Percentiles rank a stretch among this genome's conserved stretches.
phyloP scores from a whole-genome alignment of 2,329 filamentous ascomycete species.

The Emericellopsis atlantica region DNA sequence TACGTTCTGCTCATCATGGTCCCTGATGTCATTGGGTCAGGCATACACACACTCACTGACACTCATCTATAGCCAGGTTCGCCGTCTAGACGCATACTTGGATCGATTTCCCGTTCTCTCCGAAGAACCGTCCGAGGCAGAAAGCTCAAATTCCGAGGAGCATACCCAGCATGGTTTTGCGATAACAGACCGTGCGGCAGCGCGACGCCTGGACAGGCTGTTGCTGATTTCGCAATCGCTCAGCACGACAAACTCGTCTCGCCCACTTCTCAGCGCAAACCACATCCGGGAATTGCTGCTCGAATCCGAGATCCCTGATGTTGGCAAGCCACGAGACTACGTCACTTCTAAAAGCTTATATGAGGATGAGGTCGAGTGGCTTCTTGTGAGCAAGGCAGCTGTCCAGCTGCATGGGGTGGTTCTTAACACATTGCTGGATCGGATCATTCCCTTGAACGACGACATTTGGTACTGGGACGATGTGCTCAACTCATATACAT shows the following conservation, averaged over 20 bases:
- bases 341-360: constrained; percentile 24
- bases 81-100: constrained; percentile 51
- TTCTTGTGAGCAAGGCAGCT: constrained; percentile 80
- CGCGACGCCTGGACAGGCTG: constrained; percentile 46
- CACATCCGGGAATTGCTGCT: constrained; percentile 50
- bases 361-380: constrained; percentile 77
- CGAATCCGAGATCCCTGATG: constrained; percentile 41
- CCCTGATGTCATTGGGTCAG: not conserved
- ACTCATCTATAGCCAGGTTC: constrained; percentile 37
- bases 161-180: constrained; percentile 12
- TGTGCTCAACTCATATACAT: constrained; percentile 64
- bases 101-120: constrained; percentile 40
- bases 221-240: constrained; percentile 58
- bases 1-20: constrained; percentile 16
- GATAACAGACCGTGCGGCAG: constrained; percentile 30
- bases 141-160: constrained; percentile 19
- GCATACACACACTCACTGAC: not conserved
- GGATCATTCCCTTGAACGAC: constrained; percentile 71
- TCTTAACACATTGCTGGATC: constrained; percentile 63
- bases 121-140: constrained; percentile 27
- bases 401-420: constrained; percentile 81
- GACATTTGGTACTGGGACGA: constrained; percentile 97
- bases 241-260: constrained; percentile 55
- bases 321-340: constrained; percentile 9
- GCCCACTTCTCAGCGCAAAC: constrained; percentile 44